phyloP scores from a whole-genome alignment of 2,329 filamentous ascomycete genomes.

The Hypoxylon sp. region DNA sequence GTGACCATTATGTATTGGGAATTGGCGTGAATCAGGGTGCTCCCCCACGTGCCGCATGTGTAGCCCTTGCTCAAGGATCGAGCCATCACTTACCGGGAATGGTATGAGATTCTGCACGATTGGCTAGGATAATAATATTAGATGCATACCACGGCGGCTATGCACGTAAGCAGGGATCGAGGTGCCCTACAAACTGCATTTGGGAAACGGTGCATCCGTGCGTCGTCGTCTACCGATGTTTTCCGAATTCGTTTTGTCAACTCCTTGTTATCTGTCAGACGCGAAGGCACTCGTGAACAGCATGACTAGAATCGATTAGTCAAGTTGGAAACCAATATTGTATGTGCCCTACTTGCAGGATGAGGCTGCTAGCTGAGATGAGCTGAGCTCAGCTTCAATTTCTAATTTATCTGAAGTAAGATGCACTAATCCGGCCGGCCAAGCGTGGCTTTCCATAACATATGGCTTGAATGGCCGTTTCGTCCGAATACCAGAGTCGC shows the following conservation, averaged over 20 bases:
- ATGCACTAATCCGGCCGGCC: background rate
- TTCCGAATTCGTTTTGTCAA: conserved; percentile 8
- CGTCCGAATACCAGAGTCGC: background rate
- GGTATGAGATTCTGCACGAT: conserved; percentile 32
- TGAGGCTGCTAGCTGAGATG: conserved; percentile 34
- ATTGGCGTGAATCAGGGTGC: background rate
- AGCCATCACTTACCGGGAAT: conserved; percentile 16
- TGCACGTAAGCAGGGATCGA: conserved; percentile 26
- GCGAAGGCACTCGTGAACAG: background rate
- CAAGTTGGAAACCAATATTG: background rate
- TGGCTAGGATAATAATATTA: conserved; percentile 30
- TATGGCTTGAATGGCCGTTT: too few relatives aligned
- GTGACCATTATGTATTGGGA: conserved; percentile 37
- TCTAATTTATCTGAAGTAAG: background rate
- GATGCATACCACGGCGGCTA: conserved; percentile 39
- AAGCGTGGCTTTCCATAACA: too few relatives aligned
- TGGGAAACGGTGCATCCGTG: conserved; percentile 12
- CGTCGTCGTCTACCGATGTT: conserved; percentile 23
- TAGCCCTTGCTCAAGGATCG: conserved; percentile 34
- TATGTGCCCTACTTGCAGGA: conserved; percentile 4
- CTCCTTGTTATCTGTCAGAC: conserved; percentile 9
- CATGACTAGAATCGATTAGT: conserved; percentile 1
- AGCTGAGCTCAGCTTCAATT: conserved; percentile 24
- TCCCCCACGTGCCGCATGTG: conserved; percentile 36
- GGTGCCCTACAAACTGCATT: conserved; percentile 13